These are phyloP conservation scores for Candida yuanshanica DNA, from an alignment of 805 yeast species.

Conservation along the genomic window DNA sequence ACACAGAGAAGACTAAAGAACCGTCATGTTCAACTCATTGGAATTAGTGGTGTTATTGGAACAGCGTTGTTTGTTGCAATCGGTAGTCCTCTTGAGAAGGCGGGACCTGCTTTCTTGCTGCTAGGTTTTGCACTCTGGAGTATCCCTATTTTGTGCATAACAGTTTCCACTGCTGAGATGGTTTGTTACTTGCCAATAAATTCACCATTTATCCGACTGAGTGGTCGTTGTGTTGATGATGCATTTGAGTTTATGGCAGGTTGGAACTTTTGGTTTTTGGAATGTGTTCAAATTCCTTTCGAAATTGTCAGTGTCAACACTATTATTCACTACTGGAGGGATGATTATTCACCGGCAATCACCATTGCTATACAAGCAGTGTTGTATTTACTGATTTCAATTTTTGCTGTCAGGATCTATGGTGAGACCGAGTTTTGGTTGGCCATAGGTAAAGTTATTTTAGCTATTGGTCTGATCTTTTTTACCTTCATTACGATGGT, in stretches of 20 bases:
- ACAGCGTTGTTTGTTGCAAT: conserved; percentile 74
- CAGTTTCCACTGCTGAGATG: conserved; percentile 73
- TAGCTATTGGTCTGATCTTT: conserved; percentile 69
- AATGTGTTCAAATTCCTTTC: conserved; percentile 74
- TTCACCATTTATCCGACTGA: conserved; percentile 71
- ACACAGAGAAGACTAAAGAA: conserved; percentile 49
- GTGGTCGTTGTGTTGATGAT: conserved; percentile 71
- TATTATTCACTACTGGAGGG: conserved; percentile 76
- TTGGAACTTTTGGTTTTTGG: conserved; percentile 74
- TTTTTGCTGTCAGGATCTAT: conserved; percentile 67
- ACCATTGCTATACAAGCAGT: conserved; percentile 61
- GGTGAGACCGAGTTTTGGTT: conserved; percentile 85
- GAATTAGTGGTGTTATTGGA: conserved; percentile 80
- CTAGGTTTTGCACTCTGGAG: conserved; percentile 66
- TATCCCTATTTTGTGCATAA: conserved; percentile 58
- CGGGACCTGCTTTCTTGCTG: conserved; percentile 68
- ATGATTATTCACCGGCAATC: conserved; percentile 67
- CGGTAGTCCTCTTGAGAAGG: conserved; percentile 55
- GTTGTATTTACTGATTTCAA: conserved; percentile 56
- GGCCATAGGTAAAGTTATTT: conserved; percentile 63
- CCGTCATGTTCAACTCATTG: conserved; percentile 73
- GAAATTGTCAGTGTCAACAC: conserved; percentile 79
- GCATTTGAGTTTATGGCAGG: conserved; percentile 73
- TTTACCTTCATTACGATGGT: conserved; percentile 80
- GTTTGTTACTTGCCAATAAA: conserved; percentile 70